A percentile compares a stretch with the other conserved stretches of the same genome.
Evolutionary conservation across 2,329 filamentous ascomycete species (phyloP).

Genomic region (Shiraia sp.): DNA sequence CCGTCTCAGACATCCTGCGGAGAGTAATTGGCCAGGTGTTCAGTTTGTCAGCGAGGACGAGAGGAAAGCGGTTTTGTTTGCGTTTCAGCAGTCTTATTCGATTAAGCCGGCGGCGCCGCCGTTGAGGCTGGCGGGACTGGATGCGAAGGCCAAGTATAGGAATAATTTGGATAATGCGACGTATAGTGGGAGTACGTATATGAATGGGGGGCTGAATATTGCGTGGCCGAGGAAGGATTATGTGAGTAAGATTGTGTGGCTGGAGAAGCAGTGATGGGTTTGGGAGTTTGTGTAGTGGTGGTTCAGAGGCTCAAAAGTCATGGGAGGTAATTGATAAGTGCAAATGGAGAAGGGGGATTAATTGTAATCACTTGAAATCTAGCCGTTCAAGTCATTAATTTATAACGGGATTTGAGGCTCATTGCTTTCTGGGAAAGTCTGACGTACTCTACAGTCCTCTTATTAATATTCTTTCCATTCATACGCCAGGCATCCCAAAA

Average conservation of each 20-base stretch:
- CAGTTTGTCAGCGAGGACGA: constrained; percentile 61
- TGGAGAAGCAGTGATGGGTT: constrained; percentile 49
- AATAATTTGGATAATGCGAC: constrained; percentile 56
- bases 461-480: constrained; percentile 1
- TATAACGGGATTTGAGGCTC: too few species aligned
- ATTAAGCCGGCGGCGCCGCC: constrained; percentile 60
- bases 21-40: constrained; percentile 65
- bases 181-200: constrained; percentile 63
- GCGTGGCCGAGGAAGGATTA: constrained; percentile 56
- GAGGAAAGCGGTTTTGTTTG: constrained; percentile 58
- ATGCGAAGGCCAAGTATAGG: constrained; percentile 56
- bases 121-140: constrained; percentile 61
- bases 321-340: not conserved
- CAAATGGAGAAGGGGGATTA: too few species aligned
- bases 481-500: constrained; percentile 54
- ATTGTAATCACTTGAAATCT: too few species aligned
- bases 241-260: constrained; percentile 60
- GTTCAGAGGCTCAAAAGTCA: not conserved
- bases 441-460: not conserved
- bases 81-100: constrained; percentile 60
- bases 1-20: constrained; percentile 61
- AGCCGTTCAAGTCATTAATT: too few species aligned
- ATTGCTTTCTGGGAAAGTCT: too few species aligned
- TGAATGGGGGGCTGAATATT: constrained; percentile 64
- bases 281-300: not conserved